phyloP scores from a whole-genome alignment of 352 stramenopile genomes.

The Globisporangium cederbergense region DNA sequence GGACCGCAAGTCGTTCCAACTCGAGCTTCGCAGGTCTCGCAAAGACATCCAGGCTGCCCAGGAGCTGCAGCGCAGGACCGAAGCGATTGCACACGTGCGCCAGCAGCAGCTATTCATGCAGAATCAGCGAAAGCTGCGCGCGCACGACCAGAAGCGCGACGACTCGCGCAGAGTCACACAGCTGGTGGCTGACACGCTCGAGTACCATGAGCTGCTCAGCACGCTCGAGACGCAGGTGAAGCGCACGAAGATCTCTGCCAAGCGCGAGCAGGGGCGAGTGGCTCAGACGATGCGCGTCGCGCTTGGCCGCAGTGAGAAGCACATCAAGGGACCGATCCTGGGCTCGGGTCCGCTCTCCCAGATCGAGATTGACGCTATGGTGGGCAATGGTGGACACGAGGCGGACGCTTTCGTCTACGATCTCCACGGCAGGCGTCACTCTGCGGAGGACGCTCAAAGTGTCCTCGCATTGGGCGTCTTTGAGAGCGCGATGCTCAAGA shows the following conservation, averaged over 20 bases:
- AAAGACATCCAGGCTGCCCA: slow-evolving; percentile 34
- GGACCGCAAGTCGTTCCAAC: slow-evolving; percentile 31
- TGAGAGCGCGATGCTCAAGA: slow-evolving; percentile 49
- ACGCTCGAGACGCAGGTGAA: slow-evolving; percentile 41
- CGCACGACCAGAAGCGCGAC: slow-evolving; percentile 25
- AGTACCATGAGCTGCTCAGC: slow-evolving; percentile 44
- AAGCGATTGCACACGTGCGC: slow-evolving; percentile 36
- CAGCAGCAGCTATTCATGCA: slow-evolving; percentile 36
- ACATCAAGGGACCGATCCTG: slow-evolving; percentile 30
- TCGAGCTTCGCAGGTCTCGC: slow-evolving; percentile 44
- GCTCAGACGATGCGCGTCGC: slow-evolving; percentile 29
- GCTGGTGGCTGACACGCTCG: slow-evolving; percentile 44
- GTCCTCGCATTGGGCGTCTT: slow-evolving; percentile 32
- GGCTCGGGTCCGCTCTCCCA: slow-evolving; percentile 43
- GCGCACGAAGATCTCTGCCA: slow-evolving; percentile 34
- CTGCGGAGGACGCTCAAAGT: slow-evolving; percentile 21
- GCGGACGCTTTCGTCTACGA: slow-evolving; percentile 42
- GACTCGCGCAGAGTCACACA: slow-evolving; percentile 35
- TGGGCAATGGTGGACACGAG: background rate
- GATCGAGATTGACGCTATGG: slow-evolving; percentile 32
- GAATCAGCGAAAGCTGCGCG: slow-evolving; percentile 37
- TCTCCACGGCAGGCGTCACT: slow-evolving; percentile 51
- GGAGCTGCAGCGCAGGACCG: slow-evolving; percentile 32
- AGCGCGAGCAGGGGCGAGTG: slow-evolving; percentile 42
- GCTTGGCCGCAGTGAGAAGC: slow-evolving; percentile 28